Base-by-base conservation (phyloP, 2,329 filamentous ascomycete genomes). In the Gaeumannomyces tritici region DNA sequence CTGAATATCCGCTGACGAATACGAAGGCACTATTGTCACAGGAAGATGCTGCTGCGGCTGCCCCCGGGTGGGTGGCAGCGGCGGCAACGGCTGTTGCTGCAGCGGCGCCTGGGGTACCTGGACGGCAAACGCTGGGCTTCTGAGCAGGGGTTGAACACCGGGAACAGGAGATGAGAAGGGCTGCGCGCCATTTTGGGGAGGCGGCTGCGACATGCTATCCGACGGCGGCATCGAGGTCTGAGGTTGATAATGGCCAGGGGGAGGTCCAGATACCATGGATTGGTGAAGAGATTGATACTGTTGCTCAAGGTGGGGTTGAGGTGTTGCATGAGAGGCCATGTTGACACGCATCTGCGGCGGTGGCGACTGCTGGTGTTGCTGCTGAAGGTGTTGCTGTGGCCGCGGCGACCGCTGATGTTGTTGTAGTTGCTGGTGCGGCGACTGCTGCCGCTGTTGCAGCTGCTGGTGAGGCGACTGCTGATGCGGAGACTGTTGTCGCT, bases 381-480 rank as follows among this genome's bases (percentile, higher is more conserved):
- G 61, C 58, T 57, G 62, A 59, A 62, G 67, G 11, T 59, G 65
- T 9, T 67, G 69, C 31, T 71, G 73, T 33, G 72, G 73, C 42
- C 67, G 70, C n/a, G 72, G 71, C 62, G 70, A 72, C 57, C 67
- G 73, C 47, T 69, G 66, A 61, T 71, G 66, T 31, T 59, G 73
- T 69, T 70, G 68, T 58, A 73, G 70, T 59, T 73, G 71, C 28
- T 73, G 71, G 64, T 71, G 70, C 9, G 69, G 70, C 7, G 69
- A 72, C 57, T 67, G 73, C 47, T 69, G 66, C 60, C 70, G 66
- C 35, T 59, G 73, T 69, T 70, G 68, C 59, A 73, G 70, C 59
- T 73, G 71, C 28, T 73, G 71, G 64, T 71, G 70, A 8, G 69
- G 70, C 7, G 69, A 72, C 57, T 67, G 73, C 47, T 73, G 71